These are phyloP conservation scores for Alternaria consortialis DNA, from an alignment of 2,329 filamentous ascomycete species.

Conservation along the genomic window DNA sequence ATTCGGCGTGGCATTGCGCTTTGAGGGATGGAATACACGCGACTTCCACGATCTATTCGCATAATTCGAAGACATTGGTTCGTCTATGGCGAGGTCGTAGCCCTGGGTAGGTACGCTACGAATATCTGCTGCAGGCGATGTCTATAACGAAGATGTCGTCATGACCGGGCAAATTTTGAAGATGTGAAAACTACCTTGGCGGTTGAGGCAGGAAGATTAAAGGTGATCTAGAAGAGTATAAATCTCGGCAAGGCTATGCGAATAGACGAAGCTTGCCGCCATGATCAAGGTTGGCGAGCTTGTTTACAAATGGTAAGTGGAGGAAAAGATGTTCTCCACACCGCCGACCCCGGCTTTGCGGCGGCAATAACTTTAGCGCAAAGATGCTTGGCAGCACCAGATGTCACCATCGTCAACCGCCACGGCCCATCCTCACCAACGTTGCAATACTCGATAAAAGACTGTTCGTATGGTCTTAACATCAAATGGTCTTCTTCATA, in stretches of 20 bases:
- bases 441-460: too few species aligned
- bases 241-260: neutral
- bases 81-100: slow-evolving; percentile 29
- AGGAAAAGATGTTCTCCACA: neutral
- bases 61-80: slow-evolving; percentile 19
- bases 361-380: slow-evolving; percentile 2
- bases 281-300: neutral
- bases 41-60: slow-evolving; percentile 33
- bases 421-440: neutral
- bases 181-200: neutral
- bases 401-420: neutral
- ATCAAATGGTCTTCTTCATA: too few species aligned
- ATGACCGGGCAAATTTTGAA: slow-evolving; percentile 3
- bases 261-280: neutral
- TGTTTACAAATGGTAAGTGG: neutral
- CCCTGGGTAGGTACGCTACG: slow-evolving; percentile 29
- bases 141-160: slow-evolving; percentile 24
- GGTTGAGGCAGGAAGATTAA: neutral
- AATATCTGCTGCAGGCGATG: slow-evolving; percentile 29
- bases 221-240: neutral
- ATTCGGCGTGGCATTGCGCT: slow-evolving; percentile 6
- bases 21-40: slow-evolving; percentile 12
- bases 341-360: neutral
- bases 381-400: neutral
- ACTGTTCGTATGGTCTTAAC: too few species aligned